Evolutionary conservation across 306 rosid genomes (phyloP).

Genomic region (Cucurbita moschata): DNA sequence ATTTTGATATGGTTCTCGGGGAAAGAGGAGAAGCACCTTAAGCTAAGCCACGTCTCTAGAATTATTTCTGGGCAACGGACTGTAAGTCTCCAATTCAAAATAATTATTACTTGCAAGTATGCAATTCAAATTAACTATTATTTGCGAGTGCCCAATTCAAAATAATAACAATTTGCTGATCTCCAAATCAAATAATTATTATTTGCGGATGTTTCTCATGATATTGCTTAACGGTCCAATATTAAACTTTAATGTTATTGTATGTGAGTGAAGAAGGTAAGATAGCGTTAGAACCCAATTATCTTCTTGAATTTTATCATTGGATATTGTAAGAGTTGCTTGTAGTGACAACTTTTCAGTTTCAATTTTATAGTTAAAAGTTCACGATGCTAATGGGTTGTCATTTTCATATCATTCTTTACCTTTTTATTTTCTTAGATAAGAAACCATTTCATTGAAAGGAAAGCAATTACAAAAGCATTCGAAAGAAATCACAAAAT

Average conservation of each 20-base stretch:
- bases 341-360: not conserved
- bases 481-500: not conserved
- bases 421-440: not conserved
- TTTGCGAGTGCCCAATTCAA: not conserved
- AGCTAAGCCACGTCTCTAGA: slow-evolving; percentile 82
- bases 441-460: not conserved
- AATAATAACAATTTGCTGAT: not conserved
- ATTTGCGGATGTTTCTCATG: not conserved
- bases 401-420: not conserved
- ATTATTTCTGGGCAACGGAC: slow-evolving; percentile 98
- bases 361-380: not conserved
- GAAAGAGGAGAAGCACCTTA: slow-evolving; percentile 90
- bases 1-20: slow-evolving; percentile 96
- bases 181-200: slow-evolving; percentile 3
- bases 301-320: not conserved
- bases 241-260: not conserved
- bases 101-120: slow-evolving; percentile 8
- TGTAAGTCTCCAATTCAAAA: slow-evolving; percentile 32
- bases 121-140: not conserved
- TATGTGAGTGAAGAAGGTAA: slow-evolving; percentile 4
- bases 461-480: not conserved
- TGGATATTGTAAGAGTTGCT: not conserved
- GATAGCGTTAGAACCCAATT: not conserved
- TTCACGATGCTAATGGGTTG: not conserved
- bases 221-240: not conserved